Evolutionary conservation across 139 green algal genomes (phyloP).

Genomic region (Coccomyxa sp.): DNA sequence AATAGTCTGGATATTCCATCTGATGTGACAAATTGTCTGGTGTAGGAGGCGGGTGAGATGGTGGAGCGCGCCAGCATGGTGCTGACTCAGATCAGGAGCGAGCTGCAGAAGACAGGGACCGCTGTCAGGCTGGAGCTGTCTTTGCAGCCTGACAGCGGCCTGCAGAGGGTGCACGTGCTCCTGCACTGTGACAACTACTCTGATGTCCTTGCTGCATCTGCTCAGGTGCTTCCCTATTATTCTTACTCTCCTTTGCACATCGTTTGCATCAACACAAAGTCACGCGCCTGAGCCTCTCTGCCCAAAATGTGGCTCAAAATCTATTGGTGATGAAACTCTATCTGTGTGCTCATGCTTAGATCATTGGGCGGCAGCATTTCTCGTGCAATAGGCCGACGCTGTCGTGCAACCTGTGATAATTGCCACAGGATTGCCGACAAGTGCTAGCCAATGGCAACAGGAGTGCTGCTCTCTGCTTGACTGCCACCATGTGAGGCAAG

Average conservation of each 20-base stretch:
- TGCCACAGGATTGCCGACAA: no score
- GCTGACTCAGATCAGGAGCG: neutral
- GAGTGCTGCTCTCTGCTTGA: neutral
- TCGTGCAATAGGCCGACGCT: no score
- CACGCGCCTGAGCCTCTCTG: neutral
- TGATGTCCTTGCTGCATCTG: constrained; percentile 10
- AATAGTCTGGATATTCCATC: neutral
- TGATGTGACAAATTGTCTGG: neutral
- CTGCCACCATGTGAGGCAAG: neutral
- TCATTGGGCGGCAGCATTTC: no score
- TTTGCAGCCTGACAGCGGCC: neutral
- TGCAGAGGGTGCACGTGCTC: neutral
- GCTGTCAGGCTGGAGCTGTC: constrained; percentile 2
- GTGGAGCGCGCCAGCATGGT: constrained; percentile 3
- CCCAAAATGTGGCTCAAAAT: neutral
- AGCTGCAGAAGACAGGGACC: constrained; percentile 9
- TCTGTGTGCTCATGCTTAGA: no score
- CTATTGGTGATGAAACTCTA: no score
- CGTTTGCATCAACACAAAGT: neutral
- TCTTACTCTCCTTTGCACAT: neutral
- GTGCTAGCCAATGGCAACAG: neutral
- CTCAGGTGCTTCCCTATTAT: neutral
- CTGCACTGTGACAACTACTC: constrained; percentile 25
- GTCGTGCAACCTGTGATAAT: no score
- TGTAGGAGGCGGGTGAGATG: constrained; percentile 25